Evolutionary conservation across 306 rosid species (phyloP).

Genomic region (Rubus idaeus): DNA sequence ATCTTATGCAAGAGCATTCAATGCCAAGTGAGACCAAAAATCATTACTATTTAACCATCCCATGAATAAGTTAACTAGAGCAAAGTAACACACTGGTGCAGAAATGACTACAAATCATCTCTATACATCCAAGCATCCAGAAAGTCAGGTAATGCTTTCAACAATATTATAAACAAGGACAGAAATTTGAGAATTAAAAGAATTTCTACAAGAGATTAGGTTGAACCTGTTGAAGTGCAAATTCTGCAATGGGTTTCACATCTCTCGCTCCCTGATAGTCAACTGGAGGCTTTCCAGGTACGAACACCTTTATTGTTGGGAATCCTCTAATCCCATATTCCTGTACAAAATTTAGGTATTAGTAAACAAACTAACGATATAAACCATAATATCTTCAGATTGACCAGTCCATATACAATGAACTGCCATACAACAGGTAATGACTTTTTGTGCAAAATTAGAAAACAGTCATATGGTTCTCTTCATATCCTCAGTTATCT

Average conservation of each 20-base stretch:
- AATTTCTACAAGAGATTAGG: neutral
- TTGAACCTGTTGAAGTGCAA: conserved; percentile 84
- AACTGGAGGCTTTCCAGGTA: conserved; percentile 79
- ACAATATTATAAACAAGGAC: conserved; percentile 6
- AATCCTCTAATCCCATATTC: conserved; percentile 91
- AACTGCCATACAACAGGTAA: neutral
- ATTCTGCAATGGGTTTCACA: conserved; percentile 85
- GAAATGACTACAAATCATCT: neutral
- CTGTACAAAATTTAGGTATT: conserved; percentile 31
- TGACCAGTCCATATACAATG: neutral
- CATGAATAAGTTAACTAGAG: neutral
- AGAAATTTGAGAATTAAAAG: neutral
- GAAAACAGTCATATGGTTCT: neutral
- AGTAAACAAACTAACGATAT: neutral
- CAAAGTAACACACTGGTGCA: neutral
- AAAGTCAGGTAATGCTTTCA: neutral
- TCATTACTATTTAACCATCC: neutral
- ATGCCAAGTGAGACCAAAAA: neutral
- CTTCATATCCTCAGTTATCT: neutral
- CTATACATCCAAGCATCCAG: conserved; percentile 18
- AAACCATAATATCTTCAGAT: conserved; percentile 11
- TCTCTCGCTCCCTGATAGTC: conserved; percentile 98
- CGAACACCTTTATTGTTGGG: conserved; percentile 92
- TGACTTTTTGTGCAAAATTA: neutral
- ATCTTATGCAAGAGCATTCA: conserved; percentile 1